These are phyloP conservation scores for Talaromyces thailandensis DNA, from an alignment of 495 filamentous ascomycete species.

Conservation along the genomic window DNA sequence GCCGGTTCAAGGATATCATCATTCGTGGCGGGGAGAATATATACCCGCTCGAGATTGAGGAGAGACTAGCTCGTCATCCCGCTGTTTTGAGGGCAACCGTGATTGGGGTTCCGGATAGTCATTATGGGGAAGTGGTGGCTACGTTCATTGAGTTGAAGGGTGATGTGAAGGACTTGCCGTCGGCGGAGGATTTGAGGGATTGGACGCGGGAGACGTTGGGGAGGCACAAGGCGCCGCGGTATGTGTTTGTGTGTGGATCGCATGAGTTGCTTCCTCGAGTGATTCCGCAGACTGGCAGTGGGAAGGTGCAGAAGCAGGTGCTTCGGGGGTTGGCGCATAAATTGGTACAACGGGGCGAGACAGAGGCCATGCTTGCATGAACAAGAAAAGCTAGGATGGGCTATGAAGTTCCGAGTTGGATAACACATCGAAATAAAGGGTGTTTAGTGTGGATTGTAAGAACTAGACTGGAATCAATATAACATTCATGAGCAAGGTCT, in stretches of 20 bases:
- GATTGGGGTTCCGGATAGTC: conserved; percentile 50
- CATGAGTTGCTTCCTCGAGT: conserved; percentile 41
- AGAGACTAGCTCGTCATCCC: conserved; percentile 50
- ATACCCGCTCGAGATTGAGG: conserved; percentile 65
- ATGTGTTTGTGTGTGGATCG: conserved; percentile 57
- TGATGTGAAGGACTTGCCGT: conserved; percentile 19
- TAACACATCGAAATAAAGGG: too few species aligned
- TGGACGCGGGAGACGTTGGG: conserved; percentile 55
- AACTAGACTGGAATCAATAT: too few species aligned
- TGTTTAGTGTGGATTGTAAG: too few species aligned
- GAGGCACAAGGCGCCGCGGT: conserved; percentile 56
- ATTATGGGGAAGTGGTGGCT: conserved; percentile 60
- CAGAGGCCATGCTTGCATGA: background rate
- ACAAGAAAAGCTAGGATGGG: background rate
- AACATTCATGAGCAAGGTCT: too few species aligned
- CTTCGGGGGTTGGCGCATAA: conserved; percentile 43
- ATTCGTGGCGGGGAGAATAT: conserved; percentile 79
- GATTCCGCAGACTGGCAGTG: conserved; percentile 59
- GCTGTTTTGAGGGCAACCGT: conserved; percentile 48
- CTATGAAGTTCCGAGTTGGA: background rate
- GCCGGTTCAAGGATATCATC: conserved; percentile 57
- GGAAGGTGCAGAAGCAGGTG: conserved; percentile 62
- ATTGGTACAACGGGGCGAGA: background rate
- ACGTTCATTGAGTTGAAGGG: conserved; percentile 42
- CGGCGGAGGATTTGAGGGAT: conserved; percentile 41